Base-by-base conservation (phyloP, 2,329 filamentous ascomycete species). In the Ophiostoma populinum region DNA sequence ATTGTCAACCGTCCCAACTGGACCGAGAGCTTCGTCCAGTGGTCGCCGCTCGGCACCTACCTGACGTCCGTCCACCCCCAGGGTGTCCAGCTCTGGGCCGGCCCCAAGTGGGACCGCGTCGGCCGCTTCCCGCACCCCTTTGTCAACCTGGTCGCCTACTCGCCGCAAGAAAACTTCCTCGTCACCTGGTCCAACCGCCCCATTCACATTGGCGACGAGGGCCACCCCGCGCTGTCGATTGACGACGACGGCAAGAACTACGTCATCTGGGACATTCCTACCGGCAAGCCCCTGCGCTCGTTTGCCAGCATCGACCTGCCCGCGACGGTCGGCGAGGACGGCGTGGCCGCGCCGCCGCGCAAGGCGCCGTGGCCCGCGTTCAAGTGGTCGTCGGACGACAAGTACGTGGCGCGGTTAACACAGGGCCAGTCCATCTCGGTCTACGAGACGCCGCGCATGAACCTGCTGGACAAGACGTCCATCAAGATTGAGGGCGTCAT, bases 161-260 rank as follows among this genome's bases (percentile, higher is more conserved):
- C 90, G 5, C 90, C 87, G 15, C 66, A 65, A 53, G 90, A 98
- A 61, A 85, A 79, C 51, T 98, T 93, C 59, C 56, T 98, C 37
- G 86, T 87, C 38, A 95, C 90, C 37, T 98, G 90, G 90, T 95
- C 90, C 34, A 83, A 87, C 58, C 73, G 83, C 34, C 85, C 90
- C 17, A 92, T 98, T 51, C 74, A 80, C 41, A 83, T 98, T 38
- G 81, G 90, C 40, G 90, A 95, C 47, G 75, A 76, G 45, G 80
- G 80, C 44, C 80, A 92, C 55, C 78, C 80, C 3, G 64, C 79
- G n/a, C 67, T 94, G 34, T 76, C 81, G 4, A 65, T 85, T 41
- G 90, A 95, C 50, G 90, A 98, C 51, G 87, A 98, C 49, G 90
- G 90, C 57, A 95, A 95, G 68, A 94, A 95, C 68, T 95, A 95